phyloP scores from a whole-genome alignment of 768 basidiomycete species.

The Russula earlei region DNA sequence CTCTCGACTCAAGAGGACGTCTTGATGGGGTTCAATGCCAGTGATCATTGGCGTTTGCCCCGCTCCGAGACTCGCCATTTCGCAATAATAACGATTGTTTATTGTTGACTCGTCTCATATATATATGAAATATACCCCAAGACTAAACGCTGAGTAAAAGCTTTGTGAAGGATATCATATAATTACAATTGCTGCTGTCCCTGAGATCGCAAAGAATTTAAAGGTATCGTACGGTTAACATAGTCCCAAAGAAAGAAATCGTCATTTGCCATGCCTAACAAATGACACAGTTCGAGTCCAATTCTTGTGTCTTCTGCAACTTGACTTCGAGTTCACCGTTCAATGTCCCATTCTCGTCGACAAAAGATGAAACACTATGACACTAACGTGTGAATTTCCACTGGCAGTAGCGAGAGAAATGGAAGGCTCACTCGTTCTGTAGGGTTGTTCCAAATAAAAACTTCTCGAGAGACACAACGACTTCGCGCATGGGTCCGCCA shows the following conservation, averaged over 20 bases:
- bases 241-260: not conserved
- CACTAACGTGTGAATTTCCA: not conserved
- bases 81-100: too few relatives aligned
- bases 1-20: too few relatives aligned
- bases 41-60: too few relatives aligned
- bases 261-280: not conserved
- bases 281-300: conserved; percentile 13
- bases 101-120: too few relatives aligned
- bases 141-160: too few relatives aligned
- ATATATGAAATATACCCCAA: too few relatives aligned
- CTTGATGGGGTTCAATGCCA: too few relatives aligned
- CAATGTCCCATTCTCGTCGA: conserved; percentile 14
- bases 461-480: conserved; percentile 11
- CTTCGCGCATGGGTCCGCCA: not conserved
- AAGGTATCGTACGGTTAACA: too few relatives aligned
- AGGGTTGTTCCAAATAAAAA: not conserved
- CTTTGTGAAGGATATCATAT: too few relatives aligned
- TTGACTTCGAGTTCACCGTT: conserved; percentile 18
- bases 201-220: too few relatives aligned
- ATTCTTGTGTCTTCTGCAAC: conserved; percentile 1
- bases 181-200: too few relatives aligned
- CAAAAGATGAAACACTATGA: conserved; percentile 8
- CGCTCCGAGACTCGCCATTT: too few relatives aligned
- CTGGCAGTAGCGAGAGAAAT: not conserved
- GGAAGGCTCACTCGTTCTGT: conserved; percentile 10